phyloP scores from a whole-genome alignment of 2,329 filamentous ascomycete genomes.

The Aspergillus sp. region DNA sequence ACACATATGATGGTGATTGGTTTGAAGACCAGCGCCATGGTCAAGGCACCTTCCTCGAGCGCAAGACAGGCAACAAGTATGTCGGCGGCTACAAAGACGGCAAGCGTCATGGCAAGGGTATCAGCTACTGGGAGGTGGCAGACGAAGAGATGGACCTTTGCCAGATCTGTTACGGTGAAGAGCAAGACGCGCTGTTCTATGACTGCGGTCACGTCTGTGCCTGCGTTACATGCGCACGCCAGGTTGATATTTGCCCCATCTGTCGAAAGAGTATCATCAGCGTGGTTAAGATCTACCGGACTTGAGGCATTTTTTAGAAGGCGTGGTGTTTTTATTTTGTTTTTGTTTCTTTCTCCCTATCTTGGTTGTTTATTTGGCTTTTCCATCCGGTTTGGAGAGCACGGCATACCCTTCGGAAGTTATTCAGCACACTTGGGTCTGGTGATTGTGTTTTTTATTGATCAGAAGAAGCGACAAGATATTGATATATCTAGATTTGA shows the following conservation, averaged over 20 bases:
- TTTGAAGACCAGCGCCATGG: slow-evolving; percentile 47
- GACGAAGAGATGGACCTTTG: slow-evolving; percentile 58
- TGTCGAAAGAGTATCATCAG: slow-evolving; percentile 54
- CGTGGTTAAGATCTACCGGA: slow-evolving; percentile 54
- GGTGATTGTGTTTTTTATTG: too few species aligned
- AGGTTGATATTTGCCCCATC: slow-evolving; percentile 57
- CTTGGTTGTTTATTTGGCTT: background rate
- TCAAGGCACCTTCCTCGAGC: slow-evolving; percentile 53
- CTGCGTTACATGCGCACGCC: slow-evolving; percentile 55
- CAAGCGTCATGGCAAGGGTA: slow-evolving; percentile 58
- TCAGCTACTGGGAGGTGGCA: slow-evolving; percentile 58
- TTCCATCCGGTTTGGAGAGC: slow-evolving; percentile 6
- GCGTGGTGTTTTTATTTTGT: slow-evolving; percentile 4
- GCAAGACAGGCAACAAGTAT: slow-evolving; percentile 56
- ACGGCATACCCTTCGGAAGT: slow-evolving; percentile 15
- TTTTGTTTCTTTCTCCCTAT: background rate
- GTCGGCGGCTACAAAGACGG: slow-evolving; percentile 58
- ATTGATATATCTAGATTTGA: too few species aligned
- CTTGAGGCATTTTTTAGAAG: slow-evolving; percentile 18
- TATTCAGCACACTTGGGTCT: background rate
- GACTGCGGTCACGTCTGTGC: slow-evolving; percentile 61
- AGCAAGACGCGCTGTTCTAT: slow-evolving; percentile 57
- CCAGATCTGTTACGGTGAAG: slow-evolving; percentile 59
- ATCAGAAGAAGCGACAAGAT: too few species aligned
- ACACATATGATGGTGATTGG: slow-evolving; percentile 46